Evolutionary conservation across 192 early-diverging fungal genomes (phyloP).

Genomic region (Thamnidium elegans): DNA sequence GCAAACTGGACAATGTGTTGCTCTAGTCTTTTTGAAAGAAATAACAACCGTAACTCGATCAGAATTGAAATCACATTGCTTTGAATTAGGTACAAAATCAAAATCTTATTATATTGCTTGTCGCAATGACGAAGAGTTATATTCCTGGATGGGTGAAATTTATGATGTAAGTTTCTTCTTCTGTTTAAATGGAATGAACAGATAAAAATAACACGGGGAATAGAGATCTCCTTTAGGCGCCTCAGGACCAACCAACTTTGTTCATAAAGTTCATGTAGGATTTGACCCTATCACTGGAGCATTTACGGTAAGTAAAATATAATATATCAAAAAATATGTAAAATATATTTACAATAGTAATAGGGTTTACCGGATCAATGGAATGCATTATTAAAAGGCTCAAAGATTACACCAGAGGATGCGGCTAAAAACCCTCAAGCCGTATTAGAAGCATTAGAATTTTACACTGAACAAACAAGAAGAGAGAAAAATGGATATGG

Average conservation of each 20-base stretch:
- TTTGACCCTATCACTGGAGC: constrained; percentile 62
- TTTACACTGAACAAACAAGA: constrained; percentile 88
- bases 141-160: constrained; percentile 98
- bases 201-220: not conserved
- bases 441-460: constrained; percentile 95
- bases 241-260: constrained; percentile 82
- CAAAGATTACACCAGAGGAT: constrained; percentile 96
- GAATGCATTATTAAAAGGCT: constrained; percentile 89
- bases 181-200: not conserved
- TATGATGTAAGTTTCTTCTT: constrained; percentile 65
- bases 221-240: constrained; percentile 73
- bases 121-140: constrained; percentile 94
- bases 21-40: constrained; percentile 89
- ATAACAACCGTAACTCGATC: constrained; percentile 83
- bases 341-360: not conserved
- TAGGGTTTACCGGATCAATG: constrained; percentile 94
- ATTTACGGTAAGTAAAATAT: constrained; percentile 47
- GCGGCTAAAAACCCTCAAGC: constrained; percentile 97
- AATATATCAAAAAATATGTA: too few relatives aligned
- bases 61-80: constrained; percentile 88
- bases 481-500: constrained; percentile 26
- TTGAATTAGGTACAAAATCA: constrained; percentile 89
- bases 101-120: constrained; percentile 91
- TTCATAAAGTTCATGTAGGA: constrained; percentile 78
- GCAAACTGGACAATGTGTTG: constrained; percentile 84